These are phyloP conservation scores for Alternaria viburni DNA, from an alignment of 2,329 filamentous ascomycete genomes.

Conservation along the genomic window DNA sequence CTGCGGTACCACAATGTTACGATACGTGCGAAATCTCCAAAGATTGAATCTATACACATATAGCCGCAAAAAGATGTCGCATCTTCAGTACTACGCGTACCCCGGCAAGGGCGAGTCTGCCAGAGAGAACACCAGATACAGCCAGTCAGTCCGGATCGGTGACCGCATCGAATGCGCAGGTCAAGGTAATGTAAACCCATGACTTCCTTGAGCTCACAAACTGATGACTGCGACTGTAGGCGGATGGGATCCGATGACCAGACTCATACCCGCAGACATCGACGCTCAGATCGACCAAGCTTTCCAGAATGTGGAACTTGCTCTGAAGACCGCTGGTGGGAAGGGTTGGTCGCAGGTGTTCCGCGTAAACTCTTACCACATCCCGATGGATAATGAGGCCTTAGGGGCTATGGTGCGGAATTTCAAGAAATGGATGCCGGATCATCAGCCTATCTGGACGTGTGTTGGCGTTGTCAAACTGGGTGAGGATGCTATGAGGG, in stretches of 20 bases:
- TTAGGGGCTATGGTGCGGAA: constrained; percentile 24
- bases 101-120: constrained; percentile 47
- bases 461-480: constrained; percentile 25
- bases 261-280: constrained; percentile 25
- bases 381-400: constrained; percentile 23
- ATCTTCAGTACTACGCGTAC: constrained; percentile 49
- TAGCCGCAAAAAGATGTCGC: constrained; percentile 15
- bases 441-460: constrained; percentile 34
- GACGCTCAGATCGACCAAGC: constrained; percentile 50
- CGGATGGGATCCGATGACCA: constrained; percentile 41
- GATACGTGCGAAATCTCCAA: not conserved
- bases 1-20: not conserved
- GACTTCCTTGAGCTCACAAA: too few relatives aligned
- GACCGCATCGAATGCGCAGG: constrained; percentile 45
- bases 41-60: not conserved
- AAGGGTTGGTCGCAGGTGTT: constrained; percentile 63
- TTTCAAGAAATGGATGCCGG: constrained; percentile 35
- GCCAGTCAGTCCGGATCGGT: constrained; percentile 46
- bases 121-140: constrained; percentile 40
- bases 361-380: constrained; percentile 36
- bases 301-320: constrained; percentile 63
- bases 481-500: constrained; percentile 50
- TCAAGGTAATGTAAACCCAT: constrained; percentile 34
- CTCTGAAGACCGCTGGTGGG: constrained; percentile 60
- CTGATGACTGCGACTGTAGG: constrained; percentile 23